Conservation (phyloP, 306 rosid genomes). For the Echinosophora koreensis region DNA sequence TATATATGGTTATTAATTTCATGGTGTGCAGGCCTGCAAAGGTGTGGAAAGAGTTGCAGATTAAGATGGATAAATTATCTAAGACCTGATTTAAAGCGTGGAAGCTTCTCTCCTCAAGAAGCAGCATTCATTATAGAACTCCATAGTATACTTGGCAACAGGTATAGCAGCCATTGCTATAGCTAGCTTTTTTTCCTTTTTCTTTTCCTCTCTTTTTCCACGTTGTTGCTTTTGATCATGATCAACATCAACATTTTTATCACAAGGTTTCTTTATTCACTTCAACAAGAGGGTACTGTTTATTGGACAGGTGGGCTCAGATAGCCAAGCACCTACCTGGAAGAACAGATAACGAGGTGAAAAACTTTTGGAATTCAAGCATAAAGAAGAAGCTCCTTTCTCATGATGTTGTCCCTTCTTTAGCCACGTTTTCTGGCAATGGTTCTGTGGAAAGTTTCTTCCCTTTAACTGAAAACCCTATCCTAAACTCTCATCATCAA, state of each 20-base stretch:
- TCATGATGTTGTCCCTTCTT: constrained; percentile 62
- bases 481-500: constrained; percentile 46
- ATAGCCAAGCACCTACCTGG: constrained; percentile 98
- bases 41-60: constrained; percentile 98
- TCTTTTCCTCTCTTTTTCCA: not conserved
- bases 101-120: constrained; percentile 94
- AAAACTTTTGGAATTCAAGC: constrained; percentile 99
- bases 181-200: not conserved
- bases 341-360: constrained; percentile 98
- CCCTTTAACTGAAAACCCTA: constrained; percentile 67
- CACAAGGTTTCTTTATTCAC: constrained; percentile 36
- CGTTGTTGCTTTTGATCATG: not conserved
- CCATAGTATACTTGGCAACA: constrained; percentile 91
- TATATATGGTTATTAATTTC: not conserved
- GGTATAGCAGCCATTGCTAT: constrained; percentile 54
- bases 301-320: constrained; percentile 85
- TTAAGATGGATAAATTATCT: constrained; percentile 96
- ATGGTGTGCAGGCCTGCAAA: constrained; percentile 66
- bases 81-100: constrained; percentile 96
- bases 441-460: constrained; percentile 59
- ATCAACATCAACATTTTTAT: constrained; percentile 21
- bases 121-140: constrained; percentile 92
- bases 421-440: constrained; percentile 59
- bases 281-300: constrained; percentile 28
- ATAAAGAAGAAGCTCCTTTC: constrained; percentile 88